These are phyloP conservation scores for Phytopythium delawarense DNA, from an alignment of 352 stramenopile species.

Conservation along the genomic window DNA sequence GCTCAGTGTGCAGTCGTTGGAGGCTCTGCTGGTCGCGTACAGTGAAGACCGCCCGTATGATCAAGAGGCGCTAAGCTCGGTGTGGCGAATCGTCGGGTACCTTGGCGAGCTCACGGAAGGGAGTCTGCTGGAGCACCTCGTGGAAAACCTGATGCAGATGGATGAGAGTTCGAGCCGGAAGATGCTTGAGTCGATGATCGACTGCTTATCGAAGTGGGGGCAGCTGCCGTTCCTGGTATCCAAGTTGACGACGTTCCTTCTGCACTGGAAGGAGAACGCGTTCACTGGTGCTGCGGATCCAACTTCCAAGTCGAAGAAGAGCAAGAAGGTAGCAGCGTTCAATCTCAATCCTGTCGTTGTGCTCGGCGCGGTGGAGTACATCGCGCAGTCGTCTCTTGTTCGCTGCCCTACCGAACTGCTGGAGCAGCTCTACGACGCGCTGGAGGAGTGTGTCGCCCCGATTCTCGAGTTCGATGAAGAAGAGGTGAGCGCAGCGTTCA, in stretches of 20 bases:
- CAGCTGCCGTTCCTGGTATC: slow-evolving; percentile 60
- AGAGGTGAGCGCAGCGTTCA: slow-evolving; percentile 39
- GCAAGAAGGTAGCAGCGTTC: slow-evolving; percentile 24
- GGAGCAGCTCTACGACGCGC: slow-evolving; percentile 32
- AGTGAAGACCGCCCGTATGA: slow-evolving; percentile 54
- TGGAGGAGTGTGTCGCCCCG: slow-evolving; percentile 39
- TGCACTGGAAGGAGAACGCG: slow-evolving; percentile 51
- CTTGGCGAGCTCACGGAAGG: slow-evolving; percentile 60
- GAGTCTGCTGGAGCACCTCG: slow-evolving; percentile 48
- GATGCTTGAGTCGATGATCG: slow-evolving; percentile 73
- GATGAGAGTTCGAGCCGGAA: slow-evolving; percentile 69
- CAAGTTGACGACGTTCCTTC: slow-evolving; percentile 56
- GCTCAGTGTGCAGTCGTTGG: slow-evolving; percentile 52
- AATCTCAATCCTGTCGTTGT: slow-evolving; percentile 55
- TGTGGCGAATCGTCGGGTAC: slow-evolving; percentile 73
- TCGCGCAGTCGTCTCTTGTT: slow-evolving; percentile 41
- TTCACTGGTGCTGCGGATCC: slow-evolving; percentile 14
- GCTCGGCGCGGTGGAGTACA: slow-evolving; percentile 60
- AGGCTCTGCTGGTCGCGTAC: slow-evolving; percentile 62
- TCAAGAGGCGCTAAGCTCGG: slow-evolving; percentile 61
- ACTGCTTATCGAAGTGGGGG: slow-evolving; percentile 73
- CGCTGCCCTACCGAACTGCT: slow-evolving; percentile 46
- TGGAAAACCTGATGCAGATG: slow-evolving; percentile 70
- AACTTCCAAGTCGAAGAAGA: slow-evolving; percentile 31
- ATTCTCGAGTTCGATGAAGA: slow-evolving; percentile 40